Conservation (phyloP, 257 asterid genomes). For the Pogostemon cablin region DNA sequence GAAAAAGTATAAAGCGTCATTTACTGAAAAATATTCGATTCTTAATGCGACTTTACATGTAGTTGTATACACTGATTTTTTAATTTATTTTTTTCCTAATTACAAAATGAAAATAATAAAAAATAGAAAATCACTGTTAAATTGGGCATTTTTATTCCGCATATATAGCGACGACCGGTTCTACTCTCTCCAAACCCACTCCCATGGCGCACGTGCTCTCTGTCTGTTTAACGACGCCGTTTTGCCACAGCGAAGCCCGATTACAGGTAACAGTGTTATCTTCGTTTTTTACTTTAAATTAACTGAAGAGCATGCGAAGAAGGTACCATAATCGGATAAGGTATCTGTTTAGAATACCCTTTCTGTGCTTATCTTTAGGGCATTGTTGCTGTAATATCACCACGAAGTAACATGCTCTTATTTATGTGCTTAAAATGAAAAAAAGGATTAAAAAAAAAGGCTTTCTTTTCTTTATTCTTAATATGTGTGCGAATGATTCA, state of each 20-base stretch:
- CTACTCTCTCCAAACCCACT: not conserved
- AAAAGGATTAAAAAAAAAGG: not conserved
- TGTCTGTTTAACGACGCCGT: conserved; percentile 29
- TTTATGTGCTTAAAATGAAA: not conserved
- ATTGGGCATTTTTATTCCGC: too few species aligned
- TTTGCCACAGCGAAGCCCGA: conserved; percentile 18
- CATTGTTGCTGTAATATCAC: not conserved
- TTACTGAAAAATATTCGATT: too few species aligned
- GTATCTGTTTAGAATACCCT: conserved; percentile 11
- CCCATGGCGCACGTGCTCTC: conserved; percentile 36
- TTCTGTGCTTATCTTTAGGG: not conserved
- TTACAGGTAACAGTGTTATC: conserved; percentile 31
- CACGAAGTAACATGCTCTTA: conserved; percentile 1
- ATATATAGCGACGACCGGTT: not conserved
- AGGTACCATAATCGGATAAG: not conserved
- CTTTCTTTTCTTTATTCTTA: not conserved
- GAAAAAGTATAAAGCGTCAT: too few species aligned
- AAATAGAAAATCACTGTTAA: too few species aligned
- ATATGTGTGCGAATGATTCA: not conserved
- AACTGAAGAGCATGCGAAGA: conserved; percentile 3
- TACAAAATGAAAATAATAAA: too few species aligned
- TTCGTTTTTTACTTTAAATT: not conserved
- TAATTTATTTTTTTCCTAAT: too few species aligned
- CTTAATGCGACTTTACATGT: too few species aligned
- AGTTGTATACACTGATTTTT: too few species aligned